phyloP scores from a whole-genome alignment of 148 eudicot species.

The Rhododendron henanense region DNA sequence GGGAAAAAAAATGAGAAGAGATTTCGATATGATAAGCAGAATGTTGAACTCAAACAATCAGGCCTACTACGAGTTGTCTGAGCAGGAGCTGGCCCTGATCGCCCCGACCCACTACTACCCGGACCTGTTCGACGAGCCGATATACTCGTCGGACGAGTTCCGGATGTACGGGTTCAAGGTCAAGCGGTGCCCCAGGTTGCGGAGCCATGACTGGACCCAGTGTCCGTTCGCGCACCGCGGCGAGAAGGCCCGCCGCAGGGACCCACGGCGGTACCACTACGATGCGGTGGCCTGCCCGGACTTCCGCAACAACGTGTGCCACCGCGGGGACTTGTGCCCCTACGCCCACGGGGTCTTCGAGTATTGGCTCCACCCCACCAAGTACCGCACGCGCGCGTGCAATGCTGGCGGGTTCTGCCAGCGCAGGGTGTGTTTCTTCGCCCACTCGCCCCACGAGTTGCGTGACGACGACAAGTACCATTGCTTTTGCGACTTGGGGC shows the following conservation, averaged over 20 bases:
- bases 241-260: constrained; percentile 20
- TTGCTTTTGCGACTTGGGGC: not conserved
- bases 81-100: not conserved
- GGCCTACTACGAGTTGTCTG: not conserved
- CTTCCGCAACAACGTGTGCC: not conserved
- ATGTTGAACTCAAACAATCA: constrained; percentile 13
- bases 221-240: constrained; percentile 20
- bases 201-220: constrained; percentile 25
- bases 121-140: not conserved
- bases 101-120: not conserved
- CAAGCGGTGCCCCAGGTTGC: constrained; percentile 10
- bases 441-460: not conserved
- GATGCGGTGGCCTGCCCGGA: constrained; percentile 6
- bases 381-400: constrained; percentile 12
- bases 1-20: not conserved
- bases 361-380: constrained; percentile 18
- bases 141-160: constrained; percentile 17
- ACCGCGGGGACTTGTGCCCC: not conserved
- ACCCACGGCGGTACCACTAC: constrained; percentile 14
- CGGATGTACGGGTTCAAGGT: constrained; percentile 21
- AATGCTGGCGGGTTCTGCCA: not conserved
- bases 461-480: not conserved
- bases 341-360: constrained; percentile 14
- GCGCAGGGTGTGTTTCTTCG: constrained; percentile 10
- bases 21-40: not conserved